These are phyloP conservation scores for Aspergillus neoniger DNA, from an alignment of 2,329 filamentous ascomycete species.

Conservation along the genomic window DNA sequence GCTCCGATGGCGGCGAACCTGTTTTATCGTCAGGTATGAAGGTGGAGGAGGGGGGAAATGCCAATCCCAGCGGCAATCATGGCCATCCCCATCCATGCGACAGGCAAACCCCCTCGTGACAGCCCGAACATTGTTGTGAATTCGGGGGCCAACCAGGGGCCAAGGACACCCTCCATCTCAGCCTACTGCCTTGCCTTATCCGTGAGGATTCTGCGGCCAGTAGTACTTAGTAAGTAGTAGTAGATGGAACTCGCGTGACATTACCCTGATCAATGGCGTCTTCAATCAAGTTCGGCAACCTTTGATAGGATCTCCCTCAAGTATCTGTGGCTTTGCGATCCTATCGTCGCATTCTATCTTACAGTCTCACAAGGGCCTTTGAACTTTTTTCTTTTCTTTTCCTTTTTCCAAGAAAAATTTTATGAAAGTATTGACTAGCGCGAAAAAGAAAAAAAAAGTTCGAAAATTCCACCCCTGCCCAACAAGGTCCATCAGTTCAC, in stretches of 20 bases:
- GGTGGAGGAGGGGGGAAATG: too few relatives aligned
- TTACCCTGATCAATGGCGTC: background rate
- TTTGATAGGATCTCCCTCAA: background rate
- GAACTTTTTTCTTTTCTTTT: too few relatives aligned
- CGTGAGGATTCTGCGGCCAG: background rate
- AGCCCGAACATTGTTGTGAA: conserved; percentile 7
- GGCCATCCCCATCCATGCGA: conserved; percentile 14
- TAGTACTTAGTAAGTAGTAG: background rate
- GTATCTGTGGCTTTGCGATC: background rate
- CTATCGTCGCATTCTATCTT: background rate
- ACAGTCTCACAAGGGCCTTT: too few relatives aligned
- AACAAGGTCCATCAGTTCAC: conserved; percentile 3
- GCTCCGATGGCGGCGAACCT: background rate
- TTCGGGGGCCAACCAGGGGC: conserved; percentile 14
- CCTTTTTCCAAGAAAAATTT: too few relatives aligned
- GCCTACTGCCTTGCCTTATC: background rate
- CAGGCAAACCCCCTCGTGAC: conserved; percentile 18
- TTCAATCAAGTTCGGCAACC: background rate
- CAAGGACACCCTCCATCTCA: conserved; percentile 15
- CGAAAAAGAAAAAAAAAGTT: background rate
- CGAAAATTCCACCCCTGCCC: background rate
- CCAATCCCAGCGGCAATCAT: conserved; percentile 1
- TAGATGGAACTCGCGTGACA: background rate
- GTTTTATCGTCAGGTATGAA: background rate
- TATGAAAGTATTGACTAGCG: background rate